Evolutionary conservation across 1,139 yeast species (phyloP).

Genomic region (Saccharomyces pastorianus): DNA sequence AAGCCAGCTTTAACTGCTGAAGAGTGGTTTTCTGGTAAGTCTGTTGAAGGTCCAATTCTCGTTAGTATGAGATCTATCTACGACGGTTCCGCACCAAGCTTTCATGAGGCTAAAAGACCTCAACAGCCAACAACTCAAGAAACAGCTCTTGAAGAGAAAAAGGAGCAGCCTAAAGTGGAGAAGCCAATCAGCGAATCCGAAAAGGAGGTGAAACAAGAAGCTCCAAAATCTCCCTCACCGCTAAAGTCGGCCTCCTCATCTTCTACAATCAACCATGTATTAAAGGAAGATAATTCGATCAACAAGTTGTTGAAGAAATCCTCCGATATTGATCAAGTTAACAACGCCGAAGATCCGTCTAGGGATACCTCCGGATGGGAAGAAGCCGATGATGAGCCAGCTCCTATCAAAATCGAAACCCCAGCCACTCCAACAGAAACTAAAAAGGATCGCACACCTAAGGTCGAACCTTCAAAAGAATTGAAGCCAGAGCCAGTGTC

Average conservation of each 20-base stretch:
- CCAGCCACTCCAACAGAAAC: constrained; percentile 6
- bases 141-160: constrained; percentile 30
- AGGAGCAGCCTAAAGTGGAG: constrained; percentile 9
- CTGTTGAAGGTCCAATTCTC: constrained; percentile 73
- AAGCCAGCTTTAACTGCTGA: constrained; percentile 70
- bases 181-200: constrained; percentile 13
- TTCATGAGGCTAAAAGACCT: constrained; percentile 33
- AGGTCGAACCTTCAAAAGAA: constrained; percentile 5
- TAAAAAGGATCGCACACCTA: constrained; percentile 7
- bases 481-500: constrained; percentile 6
- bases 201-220: constrained; percentile 17
- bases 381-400: constrained; percentile 31
- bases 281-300: constrained; percentile 42
- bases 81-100: constrained; percentile 58
- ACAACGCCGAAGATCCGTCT: constrained; percentile 33
- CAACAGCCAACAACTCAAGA: constrained; percentile 28
- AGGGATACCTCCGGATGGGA: constrained; percentile 33
- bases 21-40: constrained; percentile 75
- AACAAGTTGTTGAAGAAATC: constrained; percentile 45
- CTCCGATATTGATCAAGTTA: constrained; percentile 37
- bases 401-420: constrained; percentile 6
- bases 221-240: constrained; percentile 9
- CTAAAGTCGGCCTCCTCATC: constrained; percentile 4
- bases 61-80: constrained; percentile 67
- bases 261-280: constrained; percentile 38